A percentile compares a stretch with the other conserved stretches of the same genome.
Conservation (phyloP, 768 basidiomycete genomes). For the Boletus tylopilopsis region DNA sequence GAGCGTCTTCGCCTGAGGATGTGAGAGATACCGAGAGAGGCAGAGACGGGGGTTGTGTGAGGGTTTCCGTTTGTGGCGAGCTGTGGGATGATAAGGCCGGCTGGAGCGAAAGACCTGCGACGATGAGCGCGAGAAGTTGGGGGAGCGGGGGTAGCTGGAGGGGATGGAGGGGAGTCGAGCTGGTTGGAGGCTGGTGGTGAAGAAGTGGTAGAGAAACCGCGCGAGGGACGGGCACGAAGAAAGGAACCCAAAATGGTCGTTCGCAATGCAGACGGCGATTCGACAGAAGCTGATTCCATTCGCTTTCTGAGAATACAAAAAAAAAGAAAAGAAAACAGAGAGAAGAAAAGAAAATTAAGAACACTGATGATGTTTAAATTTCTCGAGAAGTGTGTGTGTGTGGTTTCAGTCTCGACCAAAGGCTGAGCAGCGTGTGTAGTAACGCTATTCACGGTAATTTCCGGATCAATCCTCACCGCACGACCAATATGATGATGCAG, state of each 20-base stretch:
- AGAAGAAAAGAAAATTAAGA: not conserved
- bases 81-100: conserved; percentile 33
- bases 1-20: conserved; percentile 69
- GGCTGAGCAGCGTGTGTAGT: too few species aligned
- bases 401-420: conserved; percentile 14
- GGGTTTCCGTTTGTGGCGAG: conserved; percentile 30
- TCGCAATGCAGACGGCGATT: conserved; percentile 38
- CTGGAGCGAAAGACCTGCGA: conserved; percentile 39
- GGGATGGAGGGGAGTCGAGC: conserved; percentile 40
- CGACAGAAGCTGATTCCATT: conserved; percentile 20
- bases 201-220: conserved; percentile 64
- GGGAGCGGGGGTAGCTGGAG: conserved; percentile 39
- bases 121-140: conserved; percentile 31
- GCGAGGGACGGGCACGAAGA: conserved; percentile 58
- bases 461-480: too few species aligned
- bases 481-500: too few species aligned
- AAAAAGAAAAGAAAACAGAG: not conserved
- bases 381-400: too few species aligned
- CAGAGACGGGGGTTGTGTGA: conserved; percentile 19
- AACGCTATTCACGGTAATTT: too few species aligned
- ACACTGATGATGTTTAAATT: not conserved
- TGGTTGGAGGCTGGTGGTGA: conserved; percentile 15
- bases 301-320: not conserved
- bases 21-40: conserved; percentile 47
- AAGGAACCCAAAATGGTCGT: conserved; percentile 68